phyloP scores from a whole-genome alignment of 2,329 filamentous ascomycete genomes.

The Colletotrichum shisoi region DNA sequence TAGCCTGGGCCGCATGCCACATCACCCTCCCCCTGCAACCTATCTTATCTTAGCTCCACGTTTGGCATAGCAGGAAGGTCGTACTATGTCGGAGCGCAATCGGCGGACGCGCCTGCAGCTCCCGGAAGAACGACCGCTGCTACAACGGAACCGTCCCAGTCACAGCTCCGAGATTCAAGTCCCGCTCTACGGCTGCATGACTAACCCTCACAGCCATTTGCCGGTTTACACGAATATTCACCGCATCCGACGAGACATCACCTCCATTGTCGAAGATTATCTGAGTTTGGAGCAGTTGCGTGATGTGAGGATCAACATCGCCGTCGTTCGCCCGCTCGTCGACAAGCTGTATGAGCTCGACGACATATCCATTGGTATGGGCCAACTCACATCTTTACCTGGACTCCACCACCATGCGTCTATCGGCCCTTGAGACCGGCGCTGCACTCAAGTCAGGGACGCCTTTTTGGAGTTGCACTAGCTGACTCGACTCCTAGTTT shows the following conservation, averaged over 20 bases:
- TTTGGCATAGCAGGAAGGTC: conserved; percentile 8
- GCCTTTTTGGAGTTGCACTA: background rate
- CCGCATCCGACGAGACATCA: conserved; percentile 70
- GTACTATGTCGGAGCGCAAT: conserved; percentile 41
- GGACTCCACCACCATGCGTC: background rate
- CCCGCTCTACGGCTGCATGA: conserved; percentile 61
- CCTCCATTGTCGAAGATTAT: conserved; percentile 69
- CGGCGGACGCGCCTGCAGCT: conserved; percentile 37
- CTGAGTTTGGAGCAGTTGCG: conserved; percentile 77
- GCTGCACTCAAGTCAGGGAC: background rate
- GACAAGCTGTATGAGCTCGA: conserved; percentile 81
- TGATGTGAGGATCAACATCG: conserved; percentile 81
- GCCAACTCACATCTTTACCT: conserved; percentile 14
- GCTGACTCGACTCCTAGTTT: conserved; percentile 60
- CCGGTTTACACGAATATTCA: conserved; percentile 83
- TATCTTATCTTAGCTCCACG: background rate
- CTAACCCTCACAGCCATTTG: conserved; percentile 68
- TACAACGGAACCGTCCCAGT: conserved; percentile 49
- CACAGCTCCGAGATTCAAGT: conserved; percentile 50
- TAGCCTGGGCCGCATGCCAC: conserved; percentile 9
- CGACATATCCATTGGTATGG: conserved; percentile 77
- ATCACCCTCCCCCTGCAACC: background rate
- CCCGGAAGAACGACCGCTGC: conserved; percentile 47
- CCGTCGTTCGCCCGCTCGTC: conserved; percentile 81
- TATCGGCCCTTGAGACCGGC: background rate